These are phyloP conservation scores for Leersia perrieri DNA, from an alignment of 176 grass and related monocot species.

Conservation along the genomic window DNA sequence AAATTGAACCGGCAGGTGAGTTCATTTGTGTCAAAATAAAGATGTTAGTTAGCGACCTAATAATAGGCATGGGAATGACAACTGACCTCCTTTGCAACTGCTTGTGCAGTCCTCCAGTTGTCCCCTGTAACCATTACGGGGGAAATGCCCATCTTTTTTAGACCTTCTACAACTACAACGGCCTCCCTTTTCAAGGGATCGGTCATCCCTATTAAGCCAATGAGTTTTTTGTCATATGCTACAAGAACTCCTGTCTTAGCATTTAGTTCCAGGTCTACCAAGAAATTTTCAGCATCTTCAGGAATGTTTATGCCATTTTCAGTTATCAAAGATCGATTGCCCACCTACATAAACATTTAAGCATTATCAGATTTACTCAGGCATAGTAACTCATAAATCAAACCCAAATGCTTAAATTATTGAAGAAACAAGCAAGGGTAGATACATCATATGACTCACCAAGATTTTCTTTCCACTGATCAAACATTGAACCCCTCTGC, in stretches of 20 bases:
- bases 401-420: background rate
- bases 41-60: background rate
- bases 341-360: slow-evolving; percentile 57
- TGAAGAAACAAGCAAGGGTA: slow-evolving; percentile 9
- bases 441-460: slow-evolving; percentile 44
- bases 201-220: slow-evolving; percentile 73
- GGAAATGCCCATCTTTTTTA: slow-evolving; percentile 82
- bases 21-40: background rate
- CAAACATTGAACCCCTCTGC: slow-evolving; percentile 77
- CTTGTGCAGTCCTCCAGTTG: slow-evolving; percentile 82
- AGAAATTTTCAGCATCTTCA: slow-evolving; percentile 71
- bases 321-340: slow-evolving; percentile 75
- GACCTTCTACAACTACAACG: slow-evolving; percentile 71
- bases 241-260: slow-evolving; percentile 90
- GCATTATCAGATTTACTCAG: background rate
- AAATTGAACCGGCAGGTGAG: background rate
- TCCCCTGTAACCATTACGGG: slow-evolving; percentile 96
- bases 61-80: slow-evolving; percentile 10
- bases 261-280: slow-evolving; percentile 72
- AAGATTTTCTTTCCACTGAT: slow-evolving; percentile 70
- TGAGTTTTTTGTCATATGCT: slow-evolving; percentile 60
- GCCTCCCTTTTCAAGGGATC: slow-evolving; percentile 99
- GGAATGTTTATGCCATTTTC: slow-evolving; percentile 70
- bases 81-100: slow-evolving; percentile 86
- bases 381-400: background rate